Evolutionary conservation across 148 eudicot species (phyloP), one percentile per base, ranked within the genome.

Genomic region (Nepenthes gracilis): DNA sequence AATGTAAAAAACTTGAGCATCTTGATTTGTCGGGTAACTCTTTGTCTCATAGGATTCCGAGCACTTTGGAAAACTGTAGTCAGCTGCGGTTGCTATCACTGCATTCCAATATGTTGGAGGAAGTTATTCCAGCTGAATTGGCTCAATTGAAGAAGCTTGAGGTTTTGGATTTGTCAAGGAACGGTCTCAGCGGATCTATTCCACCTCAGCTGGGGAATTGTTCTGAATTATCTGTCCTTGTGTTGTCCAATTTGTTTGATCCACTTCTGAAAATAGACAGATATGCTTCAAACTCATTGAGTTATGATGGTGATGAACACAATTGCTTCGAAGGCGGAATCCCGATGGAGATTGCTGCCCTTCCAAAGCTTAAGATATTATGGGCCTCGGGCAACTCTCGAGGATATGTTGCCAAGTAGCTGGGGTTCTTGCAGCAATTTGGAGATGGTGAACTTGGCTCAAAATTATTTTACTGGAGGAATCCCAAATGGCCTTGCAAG

Each of bases 151-250:
- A 37, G 64, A 68, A 58, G 58, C 89, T 87, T 59, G 71, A 72
- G 64, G 85, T 84, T 62, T 56, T 87, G 40, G 87, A 87, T 63
- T 74, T 87, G 34, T 83, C 95, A 2, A 64, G 85, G 68, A 82
- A 83, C 61, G 67, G 58, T 50, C 73, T 85, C 53, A 23, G 55
- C 50, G 92, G 92, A 64, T 58, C 55, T 33, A 68, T 85, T 58
- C 85, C 87, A 32, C 12, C 67, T 36, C 66, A 74, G 45, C 80
- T 82, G 54, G 78, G 82, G 10, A 65, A 66, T 14, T 84, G 90
- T 68, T 54, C 57, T 47, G 67, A 77, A 40, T 60, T 84, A 61
- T 74, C 84, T 34, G 78, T 79, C 68, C 80, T 84, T 64, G 80
- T 84, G 66, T 68, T 84, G 59, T 66, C 84, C 0, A 71, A 61